Evolutionary conservation across 371 early-diverging fungal species (phyloP).

Genomic region (Capillidium rhysosporum): DNA sequence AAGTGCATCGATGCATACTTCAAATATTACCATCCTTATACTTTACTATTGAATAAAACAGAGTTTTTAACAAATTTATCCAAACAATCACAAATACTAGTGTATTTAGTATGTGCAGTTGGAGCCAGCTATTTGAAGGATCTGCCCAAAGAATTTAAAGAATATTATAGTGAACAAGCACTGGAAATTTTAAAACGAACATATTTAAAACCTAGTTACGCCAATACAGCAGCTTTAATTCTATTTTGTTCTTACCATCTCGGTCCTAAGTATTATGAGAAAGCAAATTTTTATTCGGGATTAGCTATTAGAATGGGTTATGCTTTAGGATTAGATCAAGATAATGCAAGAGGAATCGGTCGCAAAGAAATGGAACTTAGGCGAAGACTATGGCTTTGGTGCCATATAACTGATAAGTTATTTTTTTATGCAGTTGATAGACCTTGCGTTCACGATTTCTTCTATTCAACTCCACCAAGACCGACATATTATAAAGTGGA

Average conservation of each 20-base stretch:
- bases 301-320: slow-evolving; percentile 1
- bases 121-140: background rate
- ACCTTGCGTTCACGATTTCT: background rate
- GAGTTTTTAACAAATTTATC: background rate
- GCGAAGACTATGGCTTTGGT: background rate
- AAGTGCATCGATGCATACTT: slow-evolving; percentile 8
- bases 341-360: too few species aligned
- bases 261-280: background rate
- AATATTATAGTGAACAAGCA: background rate
- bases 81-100: background rate
- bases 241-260: background rate
- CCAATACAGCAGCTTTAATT: background rate
- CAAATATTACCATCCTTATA: slow-evolving; percentile 1
- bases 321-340: background rate
- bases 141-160: background rate
- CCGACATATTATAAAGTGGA: background rate
- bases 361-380: background rate
- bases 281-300: background rate
- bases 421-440: background rate
- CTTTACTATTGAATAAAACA: background rate
- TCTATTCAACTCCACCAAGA: background rate
- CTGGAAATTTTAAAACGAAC: background rate
- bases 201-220: background rate
- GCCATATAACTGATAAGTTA: slow-evolving; percentile 3
- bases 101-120: slow-evolving; percentile 5